A percentile compares a stretch with the other conserved stretches of the same genome.
Evolutionary conservation across 176 grass and related monocot genomes (phyloP).

Genomic region (Melocanna baccifera): DNA sequence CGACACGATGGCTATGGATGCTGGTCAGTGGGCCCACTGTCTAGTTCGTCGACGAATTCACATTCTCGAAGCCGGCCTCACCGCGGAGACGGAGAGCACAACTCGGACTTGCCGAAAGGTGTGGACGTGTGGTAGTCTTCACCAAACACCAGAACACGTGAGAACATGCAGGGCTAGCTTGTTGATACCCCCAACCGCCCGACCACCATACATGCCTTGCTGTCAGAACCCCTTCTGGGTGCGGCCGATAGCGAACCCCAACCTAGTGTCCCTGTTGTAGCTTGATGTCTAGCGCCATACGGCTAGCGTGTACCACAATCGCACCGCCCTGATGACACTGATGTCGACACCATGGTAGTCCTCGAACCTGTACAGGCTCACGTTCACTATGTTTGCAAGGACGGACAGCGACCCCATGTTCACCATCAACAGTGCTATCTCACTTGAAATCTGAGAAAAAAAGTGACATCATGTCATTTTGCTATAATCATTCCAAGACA

Average conservation of each 20-base stretch:
- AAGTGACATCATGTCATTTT: not conserved
- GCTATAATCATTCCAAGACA: not conserved
- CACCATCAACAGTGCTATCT: constrained; percentile 69
- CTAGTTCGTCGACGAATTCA: not conserved
- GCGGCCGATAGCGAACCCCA: too few species aligned
- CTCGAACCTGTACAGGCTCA: constrained; percentile 89
- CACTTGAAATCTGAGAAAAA: constrained; percentile 58
- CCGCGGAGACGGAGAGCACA: too few species aligned
- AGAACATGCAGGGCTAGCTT: too few species aligned
- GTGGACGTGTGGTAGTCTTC: not conserved
- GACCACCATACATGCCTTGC: too few species aligned
- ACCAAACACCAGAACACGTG: not conserved
- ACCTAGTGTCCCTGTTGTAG: constrained; percentile 66
- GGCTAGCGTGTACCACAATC: constrained; percentile 71
- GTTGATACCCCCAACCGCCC: too few species aligned
- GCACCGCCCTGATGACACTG: constrained; percentile 65
- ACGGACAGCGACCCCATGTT: constrained; percentile 69
- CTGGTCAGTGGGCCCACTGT: not conserved
- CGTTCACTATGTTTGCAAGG: constrained; percentile 70
- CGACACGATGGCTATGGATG: not conserved
- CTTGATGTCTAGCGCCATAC: constrained; percentile 66
- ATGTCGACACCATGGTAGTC: constrained; percentile 98
- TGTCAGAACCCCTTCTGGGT: too few species aligned
- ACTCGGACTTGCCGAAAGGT: not conserved
- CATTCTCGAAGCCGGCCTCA: not conserved